Evolutionary conservation across 495 filamentous ascomycete species (phyloP).

Genomic region (Bacidia rubella): DNA sequence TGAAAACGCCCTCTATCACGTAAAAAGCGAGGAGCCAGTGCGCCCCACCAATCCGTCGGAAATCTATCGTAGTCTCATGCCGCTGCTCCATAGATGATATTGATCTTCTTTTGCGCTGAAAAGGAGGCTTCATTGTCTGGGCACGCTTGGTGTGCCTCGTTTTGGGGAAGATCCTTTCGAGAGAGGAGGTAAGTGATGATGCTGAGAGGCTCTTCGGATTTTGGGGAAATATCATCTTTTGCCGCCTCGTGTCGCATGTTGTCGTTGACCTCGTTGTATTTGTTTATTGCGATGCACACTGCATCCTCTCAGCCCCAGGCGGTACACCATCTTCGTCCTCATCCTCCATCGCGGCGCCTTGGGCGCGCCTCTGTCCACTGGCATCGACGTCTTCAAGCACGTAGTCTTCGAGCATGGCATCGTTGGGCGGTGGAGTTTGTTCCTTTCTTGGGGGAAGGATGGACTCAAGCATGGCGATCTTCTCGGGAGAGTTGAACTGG

Average conservation of each 20-base stretch:
- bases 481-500: slow-evolving; percentile 35
- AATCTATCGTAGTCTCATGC: not conserved
- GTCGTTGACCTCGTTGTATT: not conserved
- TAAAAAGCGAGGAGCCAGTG: not conserved
- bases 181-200: too few relatives aligned
- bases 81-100: not conserved
- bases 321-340: slow-evolving; percentile 64
- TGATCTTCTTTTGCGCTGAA: not conserved
- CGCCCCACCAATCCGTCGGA: not conserved
- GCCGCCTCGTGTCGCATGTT: too few relatives aligned
- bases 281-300: slow-evolving; percentile 94
- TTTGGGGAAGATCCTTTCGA: too few relatives aligned
- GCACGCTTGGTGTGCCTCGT: too few relatives aligned
- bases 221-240: too few relatives aligned
- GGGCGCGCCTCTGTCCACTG: slow-evolving; percentile 56
- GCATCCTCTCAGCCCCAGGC: slow-evolving; percentile 77
- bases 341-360: slow-evolving; percentile 63
- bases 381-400: slow-evolving; percentile 70
- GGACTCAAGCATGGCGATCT: slow-evolving; percentile 50
- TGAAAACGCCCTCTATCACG: not conserved
- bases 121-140: not conserved
- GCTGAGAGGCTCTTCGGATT: too few relatives aligned
- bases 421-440: slow-evolving; percentile 48
- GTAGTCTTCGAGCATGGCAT: slow-evolving; percentile 84
- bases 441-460: slow-evolving; percentile 63